Percentiles rank a stretch among this genome's conserved stretches.
Evolutionary conservation across 768 basidiomycete genomes (phyloP).

Genomic region (Agrocybe pediades): DNA sequence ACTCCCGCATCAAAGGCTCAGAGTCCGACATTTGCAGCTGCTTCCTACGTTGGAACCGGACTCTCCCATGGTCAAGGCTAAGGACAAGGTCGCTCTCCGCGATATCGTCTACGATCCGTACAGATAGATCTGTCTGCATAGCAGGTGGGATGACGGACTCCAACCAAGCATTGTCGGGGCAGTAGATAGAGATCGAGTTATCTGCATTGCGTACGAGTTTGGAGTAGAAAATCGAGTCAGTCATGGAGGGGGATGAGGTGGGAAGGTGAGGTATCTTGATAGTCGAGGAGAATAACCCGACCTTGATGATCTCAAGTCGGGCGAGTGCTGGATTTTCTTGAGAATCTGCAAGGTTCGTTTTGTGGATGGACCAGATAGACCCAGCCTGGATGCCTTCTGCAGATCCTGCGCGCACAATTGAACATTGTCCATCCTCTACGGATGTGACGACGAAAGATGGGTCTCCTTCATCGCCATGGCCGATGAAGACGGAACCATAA

Average conservation of each 20-base stretch:
- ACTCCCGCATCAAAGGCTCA: slow-evolving; percentile 20
- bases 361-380: neutral
- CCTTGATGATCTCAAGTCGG: neutral
- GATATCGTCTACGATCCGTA: slow-evolving; percentile 17
- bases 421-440: neutral
- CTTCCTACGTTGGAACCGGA: slow-evolving; percentile 28
- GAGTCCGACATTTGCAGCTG: slow-evolving; percentile 20
- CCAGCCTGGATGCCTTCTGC: neutral
- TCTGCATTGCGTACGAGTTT: neutral
- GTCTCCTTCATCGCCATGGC: neutral
- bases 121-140: slow-evolving; percentile 1
- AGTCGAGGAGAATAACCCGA: neutral
- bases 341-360: neutral
- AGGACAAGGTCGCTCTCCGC: slow-evolving; percentile 21
- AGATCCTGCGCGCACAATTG: neutral
- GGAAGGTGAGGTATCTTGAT: neutral
- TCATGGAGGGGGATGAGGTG: neutral
- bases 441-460: neutral
- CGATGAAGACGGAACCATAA: neutral
- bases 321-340: neutral
- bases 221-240: neutral
- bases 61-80: slow-evolving; percentile 12
- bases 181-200: neutral
- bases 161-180: neutral
- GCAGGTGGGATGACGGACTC: neutral